A percentile compares a stretch with the other conserved stretches of the same genome.
These are phyloP conservation scores for Morella rubra DNA, from an alignment of 306 rosid species.

Conservation along the genomic window DNA sequence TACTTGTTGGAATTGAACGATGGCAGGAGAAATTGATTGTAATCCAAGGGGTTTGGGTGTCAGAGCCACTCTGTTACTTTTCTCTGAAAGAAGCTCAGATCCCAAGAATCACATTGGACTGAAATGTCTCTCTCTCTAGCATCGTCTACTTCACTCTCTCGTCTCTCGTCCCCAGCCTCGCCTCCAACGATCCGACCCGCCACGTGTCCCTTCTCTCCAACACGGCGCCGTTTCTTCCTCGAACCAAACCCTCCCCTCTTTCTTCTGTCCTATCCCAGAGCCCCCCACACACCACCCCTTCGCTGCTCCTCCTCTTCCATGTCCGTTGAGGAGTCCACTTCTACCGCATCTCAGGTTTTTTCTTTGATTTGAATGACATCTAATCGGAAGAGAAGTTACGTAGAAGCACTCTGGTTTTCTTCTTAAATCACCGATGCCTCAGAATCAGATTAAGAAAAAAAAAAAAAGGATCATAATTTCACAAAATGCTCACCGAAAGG, in stretches of 20 bases:
- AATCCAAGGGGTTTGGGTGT: not conserved
- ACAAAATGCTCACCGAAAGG: not conserved
- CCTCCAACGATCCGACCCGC: conserved; percentile 25
- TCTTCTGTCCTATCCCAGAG: not conserved
- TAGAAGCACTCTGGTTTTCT: not conserved
- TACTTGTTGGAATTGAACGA: too few relatives aligned
- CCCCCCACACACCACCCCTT: conserved; percentile 30
- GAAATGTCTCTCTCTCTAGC: conserved; percentile 43
- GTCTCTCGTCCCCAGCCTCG: conserved; percentile 21
- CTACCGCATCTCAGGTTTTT: conserved; percentile 58
- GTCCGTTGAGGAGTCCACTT: conserved; percentile 37
- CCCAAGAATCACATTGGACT: not conserved
- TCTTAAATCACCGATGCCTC: not conserved
- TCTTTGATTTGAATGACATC: not conserved
- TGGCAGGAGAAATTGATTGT: conserved; percentile 41
- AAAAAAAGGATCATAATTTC: not conserved
- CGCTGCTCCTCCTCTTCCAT: conserved; percentile 43
- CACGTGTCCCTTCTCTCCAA: conserved; percentile 27
- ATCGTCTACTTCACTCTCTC: conserved; percentile 18
- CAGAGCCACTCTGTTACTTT: not conserved
- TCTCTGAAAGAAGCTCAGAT: not conserved
- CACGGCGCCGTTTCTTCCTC: conserved; percentile 26
- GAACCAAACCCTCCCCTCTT: conserved; percentile 18
- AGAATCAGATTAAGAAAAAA: conserved; percentile 35
- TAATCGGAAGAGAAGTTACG: not conserved